Base-by-base conservation (phyloP, 306 rosid genomes). In the Hippophae gyantsensis region DNA sequence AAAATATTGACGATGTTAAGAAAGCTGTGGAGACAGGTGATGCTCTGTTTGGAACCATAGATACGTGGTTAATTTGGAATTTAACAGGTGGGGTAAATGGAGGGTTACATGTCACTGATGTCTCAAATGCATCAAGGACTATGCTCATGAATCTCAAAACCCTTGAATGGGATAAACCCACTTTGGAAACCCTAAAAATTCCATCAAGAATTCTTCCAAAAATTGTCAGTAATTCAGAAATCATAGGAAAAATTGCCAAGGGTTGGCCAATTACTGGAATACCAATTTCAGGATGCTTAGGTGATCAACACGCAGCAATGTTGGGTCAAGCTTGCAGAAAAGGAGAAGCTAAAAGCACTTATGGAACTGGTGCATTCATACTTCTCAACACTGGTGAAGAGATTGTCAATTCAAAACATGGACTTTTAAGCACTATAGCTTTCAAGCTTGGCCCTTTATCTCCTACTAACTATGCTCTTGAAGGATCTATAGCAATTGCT, bases 221-320 rank as follows among this genome's bases (percentile, higher is more conserved):
- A 60, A 92, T 92, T 64, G 63, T 85, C 9, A 87, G 89, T 25
- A 87, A 92, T 59, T 71, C 96, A 23, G 98, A 92, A 75, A 3
- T 83, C 23, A 87, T 92, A 27, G 98, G 96, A 46, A 57, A 85
- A 0, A 56, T 92, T 60, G 51, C 64, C 43, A 3, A 58, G 5
- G 89, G 89, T 42, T 92, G 98, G 96, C 89, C 95, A 8, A 57
- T 85, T 52, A n/a, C 92, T 3, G 95, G 86, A 12, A 26, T 87
- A 62, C 93, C 89, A 2, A 87, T 92, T 48, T 43, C 95, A 0
- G 96, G 98, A 3, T 92, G 96, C 69, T 70, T 92, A 48, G 98
- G 98, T 9, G 98, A 92, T 64, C 98, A 92, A 63, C 98, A 87
- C 66, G 96, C 96, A 4, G 98, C 98, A 6, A 92, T 82, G 96